phyloP scores from a whole-genome alignment of 2,329 filamentous ascomycete species.

The Chalaropsis thielavioides region DNA sequence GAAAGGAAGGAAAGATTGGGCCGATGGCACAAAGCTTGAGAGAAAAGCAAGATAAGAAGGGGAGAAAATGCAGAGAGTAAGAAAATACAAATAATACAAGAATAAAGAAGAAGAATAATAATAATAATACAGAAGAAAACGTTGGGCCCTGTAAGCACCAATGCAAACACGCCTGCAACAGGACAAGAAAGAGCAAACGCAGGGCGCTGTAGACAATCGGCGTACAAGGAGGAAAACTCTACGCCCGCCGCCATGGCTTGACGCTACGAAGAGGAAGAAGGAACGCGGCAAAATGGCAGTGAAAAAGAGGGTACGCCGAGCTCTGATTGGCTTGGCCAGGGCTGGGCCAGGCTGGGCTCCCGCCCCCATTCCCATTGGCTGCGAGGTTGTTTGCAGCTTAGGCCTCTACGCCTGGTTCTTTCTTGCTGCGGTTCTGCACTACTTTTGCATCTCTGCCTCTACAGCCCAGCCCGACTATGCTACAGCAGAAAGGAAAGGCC shows the following conservation, averaged over 20 bases:
- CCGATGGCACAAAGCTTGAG: slow-evolving; percentile 5
- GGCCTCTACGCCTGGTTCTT: no score
- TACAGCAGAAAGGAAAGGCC: no score
- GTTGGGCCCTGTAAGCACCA: neutral
- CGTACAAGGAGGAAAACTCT: neutral
- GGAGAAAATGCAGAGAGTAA: slow-evolving; percentile 2
- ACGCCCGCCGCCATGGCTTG: neutral
- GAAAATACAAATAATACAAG: neutral
- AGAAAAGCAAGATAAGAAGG: slow-evolving; percentile 8
- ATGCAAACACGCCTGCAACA: neutral
- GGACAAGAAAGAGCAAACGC: neutral
- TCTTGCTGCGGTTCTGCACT: neutral
- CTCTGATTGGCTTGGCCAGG: neutral
- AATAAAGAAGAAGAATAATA: slow-evolving; percentile 1
- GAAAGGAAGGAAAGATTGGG: slow-evolving; percentile 2
- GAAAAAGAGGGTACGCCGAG: neutral
- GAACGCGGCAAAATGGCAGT: neutral
- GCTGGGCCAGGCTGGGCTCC: neutral
- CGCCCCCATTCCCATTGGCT: neutral
- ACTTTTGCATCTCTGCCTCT: no score
- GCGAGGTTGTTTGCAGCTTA: neutral
- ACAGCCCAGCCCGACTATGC: no score
- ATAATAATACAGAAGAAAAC: neutral
- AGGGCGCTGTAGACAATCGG: neutral
- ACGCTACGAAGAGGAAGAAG: neutral